These are phyloP conservation scores for Rhodosporidiobolus odoratus DNA, from an alignment of 768 basidiomycete genomes.

Conservation along the genomic window DNA sequence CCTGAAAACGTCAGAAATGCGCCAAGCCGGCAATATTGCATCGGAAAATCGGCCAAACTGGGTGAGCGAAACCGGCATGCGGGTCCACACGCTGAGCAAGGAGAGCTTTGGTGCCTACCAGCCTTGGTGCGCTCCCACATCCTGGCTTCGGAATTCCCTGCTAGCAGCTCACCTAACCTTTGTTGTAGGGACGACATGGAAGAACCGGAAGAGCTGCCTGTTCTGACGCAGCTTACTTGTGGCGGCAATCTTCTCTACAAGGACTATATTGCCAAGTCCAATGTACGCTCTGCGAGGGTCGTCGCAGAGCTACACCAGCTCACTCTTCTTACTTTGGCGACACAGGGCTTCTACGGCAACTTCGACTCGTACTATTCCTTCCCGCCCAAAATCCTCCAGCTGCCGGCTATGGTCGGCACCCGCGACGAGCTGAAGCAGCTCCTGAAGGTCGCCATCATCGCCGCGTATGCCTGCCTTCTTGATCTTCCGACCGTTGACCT, in stretches of 20 bases:
- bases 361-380: not conserved
- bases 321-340: not conserved
- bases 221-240: not conserved
- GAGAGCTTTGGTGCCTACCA: not conserved
- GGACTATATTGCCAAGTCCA: not conserved
- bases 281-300: not conserved
- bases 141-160: not conserved
- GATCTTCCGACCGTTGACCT: not conserved
- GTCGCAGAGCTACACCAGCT: not conserved
- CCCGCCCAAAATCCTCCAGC: not conserved
- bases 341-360: not conserved
- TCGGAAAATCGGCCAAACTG: not conserved
- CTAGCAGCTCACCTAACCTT: not conserved
- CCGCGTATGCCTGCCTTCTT: not conserved
- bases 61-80: not conserved
- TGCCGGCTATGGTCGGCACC: not conserved
- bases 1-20: not conserved
- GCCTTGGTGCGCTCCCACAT: not conserved
- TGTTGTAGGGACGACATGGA: not conserved
- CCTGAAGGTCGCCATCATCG: not conserved
- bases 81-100: not conserved
- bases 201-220: not conserved
- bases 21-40: not conserved
- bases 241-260: not conserved
- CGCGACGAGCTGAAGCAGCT: not conserved